phyloP scores from a whole-genome alignment of 2,329 filamentous ascomycete species.

The Colletotrichum sp. region DNA sequence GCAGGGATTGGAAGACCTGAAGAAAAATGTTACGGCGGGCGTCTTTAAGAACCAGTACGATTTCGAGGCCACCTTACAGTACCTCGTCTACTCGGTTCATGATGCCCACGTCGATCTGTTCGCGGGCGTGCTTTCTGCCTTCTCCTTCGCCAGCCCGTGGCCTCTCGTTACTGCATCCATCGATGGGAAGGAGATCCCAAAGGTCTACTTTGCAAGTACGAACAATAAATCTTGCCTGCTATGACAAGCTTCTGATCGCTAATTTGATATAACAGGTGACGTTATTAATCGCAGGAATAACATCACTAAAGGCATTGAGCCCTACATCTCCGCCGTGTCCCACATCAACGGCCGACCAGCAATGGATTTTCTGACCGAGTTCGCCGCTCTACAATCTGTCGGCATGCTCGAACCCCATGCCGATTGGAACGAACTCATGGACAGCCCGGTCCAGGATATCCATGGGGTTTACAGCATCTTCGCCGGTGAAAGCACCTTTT shows the following conservation, averaged over 20 bases:
- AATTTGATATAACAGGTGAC: background rate
- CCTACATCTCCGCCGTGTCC: background rate
- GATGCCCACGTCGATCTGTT: conserved; percentile 2
- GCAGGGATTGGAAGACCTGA: background rate
- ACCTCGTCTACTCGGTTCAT: conserved; percentile 6
- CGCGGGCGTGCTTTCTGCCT: conserved; percentile 3
- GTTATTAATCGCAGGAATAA: background rate
- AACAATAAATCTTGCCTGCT: background rate
- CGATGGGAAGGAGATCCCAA: conserved; percentile 6
- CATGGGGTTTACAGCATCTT: background rate
- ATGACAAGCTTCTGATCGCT: background rate
- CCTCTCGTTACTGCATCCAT: conserved; percentile 1
- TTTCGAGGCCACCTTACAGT: background rate
- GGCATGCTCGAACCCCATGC: conserved; percentile 16
- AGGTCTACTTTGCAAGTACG: conserved; percentile 8
- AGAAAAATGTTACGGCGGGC: background rate
- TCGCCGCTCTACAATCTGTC: background rate
- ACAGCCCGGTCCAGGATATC: background rate
- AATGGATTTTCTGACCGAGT: background rate
- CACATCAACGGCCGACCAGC: conserved; percentile 4
- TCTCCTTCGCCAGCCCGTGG: conserved; percentile 2
- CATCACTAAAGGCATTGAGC: background rate
- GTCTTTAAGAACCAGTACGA: conserved; percentile 6
- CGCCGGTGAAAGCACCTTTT: background rate
- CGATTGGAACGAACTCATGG: conserved; percentile 15